Base-by-base conservation (phyloP, 2,329 filamentous ascomycete species). In the Penicillium sp. region DNA sequence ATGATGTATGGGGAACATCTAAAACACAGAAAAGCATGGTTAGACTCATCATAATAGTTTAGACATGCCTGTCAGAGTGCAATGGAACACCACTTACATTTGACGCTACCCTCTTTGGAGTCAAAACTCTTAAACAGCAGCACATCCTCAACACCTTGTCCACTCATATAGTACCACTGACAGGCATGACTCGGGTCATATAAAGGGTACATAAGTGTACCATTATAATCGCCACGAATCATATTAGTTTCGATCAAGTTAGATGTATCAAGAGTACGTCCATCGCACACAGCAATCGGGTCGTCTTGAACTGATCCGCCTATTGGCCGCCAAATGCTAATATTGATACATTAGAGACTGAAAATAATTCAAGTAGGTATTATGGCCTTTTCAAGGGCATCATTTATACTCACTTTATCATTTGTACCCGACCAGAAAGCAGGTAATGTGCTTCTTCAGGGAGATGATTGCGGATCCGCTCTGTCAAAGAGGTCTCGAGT, bases 91-190 rank as follows among this genome's bases (percentile, higher is more conserved):
- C 31, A 58, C 56, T 58, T 21, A 58, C 52, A 22, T 55, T 55
- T 52, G 16, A 58, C 35, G 39, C 47, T 55, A 10, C n/a, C 52
- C 42, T 39, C 42, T 33, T 51, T 49, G 3, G 51, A 45, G 29
- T 58, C 52, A 48, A 58, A 58, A 13, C 56, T 55, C 33, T 58
- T 58, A 21, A 58, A 58, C 13, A 55, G 16, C 9, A 58, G 47
- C 4, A 58, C 56, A 37, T 58, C 56, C 49, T 55, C 56, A 4
- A 52, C 47, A 5, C 11, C 43, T 16, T 58, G 56, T 48, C 48
- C 22, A 22, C 56, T 58, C 16, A 55, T 46, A 39, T 58, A 58
- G 22, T 58, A 55, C 56, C 56, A 58, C 26, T 55, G 26, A 37
- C 42, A 37, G 19, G 53, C 14, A 44, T 50, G 33, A 16, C 29